Base-by-base conservation (phyloP, 75 land plant genomes). In the Pinus tabuliformis region DNA sequence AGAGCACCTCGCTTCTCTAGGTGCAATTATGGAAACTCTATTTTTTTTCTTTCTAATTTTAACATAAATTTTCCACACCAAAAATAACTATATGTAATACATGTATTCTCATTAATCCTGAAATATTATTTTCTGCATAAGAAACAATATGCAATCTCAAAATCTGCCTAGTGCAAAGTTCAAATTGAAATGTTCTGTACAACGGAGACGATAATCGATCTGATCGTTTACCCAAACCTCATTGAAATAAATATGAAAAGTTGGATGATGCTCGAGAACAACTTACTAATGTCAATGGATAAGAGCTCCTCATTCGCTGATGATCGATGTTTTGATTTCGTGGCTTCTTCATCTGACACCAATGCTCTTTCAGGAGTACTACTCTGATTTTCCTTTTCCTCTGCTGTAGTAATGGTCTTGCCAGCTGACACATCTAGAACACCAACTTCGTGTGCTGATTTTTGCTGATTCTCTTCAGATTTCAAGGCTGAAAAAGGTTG, bases 271-370 rank as follows among this genome's bases (percentile, higher is more conserved):
- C 22, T 18, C 45, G 42, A 39, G 22, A 68, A 68, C 9, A 18
- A 42, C 71, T 39, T 68, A 36, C 71, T 36, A 14, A 39, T 68
- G 49, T 68, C 49, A 68, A 37, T 8, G 49, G 71, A 12, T 7
- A 68, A 45, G 12, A 39, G 13, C n/a, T 68, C 71, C 52, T 20
- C 22, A n/a, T 20, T 42, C 49, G 0, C 42, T 42, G 49, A 68
- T 8, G 71, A 68, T 42, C 12, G 12, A 39, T 68, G 49, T 39
- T 68, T n/a, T 68, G 12, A 7, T 9, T 39, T n/a, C 52, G 42
- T 68, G 22, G 71, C 37, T 39, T 68, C 71, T 68, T 68, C 49
- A 39, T 20, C 71, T 68, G 71, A 24, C 45, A 68, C 3, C 8
- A n/a, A 9, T 42, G 71, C 22, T 68, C 16, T 8, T 45, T 42